These are phyloP conservation scores for Komagataella kurtzmanii DNA, from an alignment of 805 yeast species.

Conservation along the genomic window DNA sequence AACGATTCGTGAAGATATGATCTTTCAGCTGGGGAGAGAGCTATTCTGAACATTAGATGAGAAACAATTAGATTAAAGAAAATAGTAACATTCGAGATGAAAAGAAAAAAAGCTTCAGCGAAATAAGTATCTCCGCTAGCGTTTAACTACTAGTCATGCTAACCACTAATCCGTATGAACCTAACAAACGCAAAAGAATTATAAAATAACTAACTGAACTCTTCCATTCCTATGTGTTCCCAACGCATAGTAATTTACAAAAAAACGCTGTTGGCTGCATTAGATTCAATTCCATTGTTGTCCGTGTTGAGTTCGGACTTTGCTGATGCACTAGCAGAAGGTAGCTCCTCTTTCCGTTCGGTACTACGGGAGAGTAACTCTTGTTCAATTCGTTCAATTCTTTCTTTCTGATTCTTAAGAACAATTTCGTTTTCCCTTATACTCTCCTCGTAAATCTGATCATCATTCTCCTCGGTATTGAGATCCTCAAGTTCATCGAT, in stretches of 20 bases:
- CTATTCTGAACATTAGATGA: constrained; percentile 23
- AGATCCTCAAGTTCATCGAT: constrained; percentile 20
- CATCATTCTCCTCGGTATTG: constrained; percentile 31
- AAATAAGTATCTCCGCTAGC: background rate
- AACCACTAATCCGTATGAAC: background rate
- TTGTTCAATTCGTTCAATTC: constrained; percentile 28
- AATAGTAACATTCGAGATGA: no score
- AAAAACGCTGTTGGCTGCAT: constrained; percentile 20
- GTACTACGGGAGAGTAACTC: constrained; percentile 33
- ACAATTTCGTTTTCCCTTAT: constrained; percentile 43
- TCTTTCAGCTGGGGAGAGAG: constrained; percentile 64
- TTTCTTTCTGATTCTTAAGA: constrained; percentile 32
- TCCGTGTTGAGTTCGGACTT: constrained; percentile 17
- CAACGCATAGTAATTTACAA: constrained; percentile 5
- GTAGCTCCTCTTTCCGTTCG: background rate
- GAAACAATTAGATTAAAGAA: no score
- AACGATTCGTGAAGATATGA: constrained; percentile 69
- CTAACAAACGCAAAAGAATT: background rate
- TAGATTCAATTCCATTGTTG: constrained; percentile 20
- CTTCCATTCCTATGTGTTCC: background rate
- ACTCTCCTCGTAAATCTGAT: constrained; percentile 37
- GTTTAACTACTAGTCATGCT: background rate
- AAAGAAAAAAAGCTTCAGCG: no score
- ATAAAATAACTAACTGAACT: background rate
- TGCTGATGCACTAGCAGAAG: background rate